Base-by-base conservation (phyloP, 805 yeast genomes). In the Ogataea pignaliae region DNA sequence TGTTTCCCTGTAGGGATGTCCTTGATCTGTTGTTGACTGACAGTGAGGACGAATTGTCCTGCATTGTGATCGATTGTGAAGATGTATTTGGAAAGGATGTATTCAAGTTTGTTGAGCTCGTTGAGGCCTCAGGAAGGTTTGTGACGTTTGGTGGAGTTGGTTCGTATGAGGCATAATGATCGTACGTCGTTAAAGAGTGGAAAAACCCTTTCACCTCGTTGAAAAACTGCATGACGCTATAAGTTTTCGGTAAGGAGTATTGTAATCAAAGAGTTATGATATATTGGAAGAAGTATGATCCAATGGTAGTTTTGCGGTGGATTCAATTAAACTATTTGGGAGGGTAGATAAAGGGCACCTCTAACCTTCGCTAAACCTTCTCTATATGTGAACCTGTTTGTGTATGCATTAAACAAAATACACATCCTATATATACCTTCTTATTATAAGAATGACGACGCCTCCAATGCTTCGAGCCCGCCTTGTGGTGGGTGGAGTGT, bases 151-250 rank as follows among this genome's bases (percentile, higher is more conserved):
- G 66, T 30, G 13, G 14, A 30, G 33, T 13, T 13, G 33, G 11
- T 30, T 71, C 79, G 47, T 73, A 78, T 34, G 76, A 71, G 17
- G 83, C 83, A 55, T 78, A 78, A 55, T 78, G 83, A 51, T 78
- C 83, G 8, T 72, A 74, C 3, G 83, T 78, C 8, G 82, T 77
- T 34, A 78, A 69, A 26, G 79, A 74, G 54, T 78, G 63, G 44
- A 66, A 50, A 42, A 65, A 64, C 56, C 68, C 65, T 57, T 70
- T 58, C 50, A 65, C 47, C 37, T 54, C 55, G 16, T 56, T 60
- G 16, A 63, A 44, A 26, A 64, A 47, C 12, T 65, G 62, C 65
- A 60, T 61, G 13, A 18, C 31, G 17, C 11, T 40, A 34, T 33
- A 18, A 26, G 26, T 32, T 21, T 21, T 21, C 7, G 26, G 26